phyloP scores from a whole-genome alignment of 164 flowering plant genomes.

The Kalanchoe fedtschenkoi region DNA sequence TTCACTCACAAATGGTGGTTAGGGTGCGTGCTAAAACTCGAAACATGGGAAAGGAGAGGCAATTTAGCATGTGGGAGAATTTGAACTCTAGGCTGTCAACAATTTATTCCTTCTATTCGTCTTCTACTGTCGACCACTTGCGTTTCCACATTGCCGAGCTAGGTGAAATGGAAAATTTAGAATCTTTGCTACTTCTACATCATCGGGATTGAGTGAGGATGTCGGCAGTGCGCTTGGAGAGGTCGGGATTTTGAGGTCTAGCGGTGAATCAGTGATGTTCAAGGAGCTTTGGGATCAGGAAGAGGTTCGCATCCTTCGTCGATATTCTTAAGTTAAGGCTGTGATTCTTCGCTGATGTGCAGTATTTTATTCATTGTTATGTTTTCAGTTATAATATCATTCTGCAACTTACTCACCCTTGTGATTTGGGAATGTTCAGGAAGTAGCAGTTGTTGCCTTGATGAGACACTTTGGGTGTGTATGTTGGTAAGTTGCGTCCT shows the following conservation, averaged over 20 bases:
- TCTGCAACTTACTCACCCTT: too few relatives aligned
- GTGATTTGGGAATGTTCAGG: neutral
- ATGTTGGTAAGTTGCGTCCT: slow-evolving; percentile 48
- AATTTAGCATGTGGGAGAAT: too few relatives aligned
- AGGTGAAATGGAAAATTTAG: neutral
- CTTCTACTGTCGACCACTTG: neutral
- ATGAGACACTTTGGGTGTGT: slow-evolving; percentile 89
- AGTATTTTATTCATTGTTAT: too few relatives aligned
- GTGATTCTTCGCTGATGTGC: neutral
- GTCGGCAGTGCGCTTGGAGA: neutral
- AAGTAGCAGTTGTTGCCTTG: neutral
- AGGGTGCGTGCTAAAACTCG: too few relatives aligned
- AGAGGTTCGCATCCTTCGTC: neutral
- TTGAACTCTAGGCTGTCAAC: too few relatives aligned
- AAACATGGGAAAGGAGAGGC: too few relatives aligned
- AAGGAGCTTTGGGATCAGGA: slow-evolving; percentile 5
- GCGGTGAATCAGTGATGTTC: neutral
- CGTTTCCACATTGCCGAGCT: neutral
- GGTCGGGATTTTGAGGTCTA: neutral
- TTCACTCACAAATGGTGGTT: too few relatives aligned
- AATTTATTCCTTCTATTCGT: neutral
- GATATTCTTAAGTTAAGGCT: too few relatives aligned
- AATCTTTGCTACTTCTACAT: neutral
- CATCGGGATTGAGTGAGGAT: neutral
- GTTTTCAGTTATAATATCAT: too few relatives aligned